Evolutionary conservation across 208 protist genomes (phyloP).

Genomic region (Acanthamoeba castellanii): DNA sequence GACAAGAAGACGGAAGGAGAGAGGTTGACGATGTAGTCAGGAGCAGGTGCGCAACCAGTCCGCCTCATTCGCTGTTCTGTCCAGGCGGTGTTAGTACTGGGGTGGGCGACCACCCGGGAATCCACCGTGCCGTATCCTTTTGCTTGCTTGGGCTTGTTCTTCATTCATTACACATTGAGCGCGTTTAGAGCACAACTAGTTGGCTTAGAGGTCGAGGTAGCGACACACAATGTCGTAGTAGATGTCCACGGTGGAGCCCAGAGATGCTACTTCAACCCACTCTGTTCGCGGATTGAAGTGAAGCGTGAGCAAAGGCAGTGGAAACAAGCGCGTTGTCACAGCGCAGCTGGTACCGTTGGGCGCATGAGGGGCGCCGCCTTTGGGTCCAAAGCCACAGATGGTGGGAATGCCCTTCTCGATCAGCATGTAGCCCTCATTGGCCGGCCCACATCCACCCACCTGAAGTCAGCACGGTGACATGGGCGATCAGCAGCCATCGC

Average conservation of each 20-base stretch:
- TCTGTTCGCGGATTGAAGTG: neutral
- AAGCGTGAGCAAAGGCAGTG: neutral
- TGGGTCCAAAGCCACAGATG: conserved; percentile 59
- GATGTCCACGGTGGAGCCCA: conserved; percentile 1
- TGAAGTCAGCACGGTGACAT: too few species aligned
- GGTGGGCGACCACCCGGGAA: too few species aligned
- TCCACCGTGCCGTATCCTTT: too few species aligned
- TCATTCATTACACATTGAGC: too few species aligned
- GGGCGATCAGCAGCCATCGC: too few species aligned
- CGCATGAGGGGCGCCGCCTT: conserved; percentile 5
- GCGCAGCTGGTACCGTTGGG: neutral
- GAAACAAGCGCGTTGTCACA: neutral
- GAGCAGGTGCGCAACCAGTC: too few species aligned
- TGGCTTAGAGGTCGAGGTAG: neutral
- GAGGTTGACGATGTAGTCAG: too few species aligned
- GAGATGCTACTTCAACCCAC: neutral
- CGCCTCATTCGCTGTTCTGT: too few species aligned
- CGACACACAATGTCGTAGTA: neutral
- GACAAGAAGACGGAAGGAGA: too few species aligned
- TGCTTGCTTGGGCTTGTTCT: too few species aligned
- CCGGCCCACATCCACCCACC: conserved; percentile 18
- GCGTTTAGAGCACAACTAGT: too few species aligned
- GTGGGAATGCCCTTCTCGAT: conserved; percentile 54
- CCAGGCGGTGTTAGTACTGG: too few species aligned
- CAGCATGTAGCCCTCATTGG: conserved; percentile 65